A percentile compares a stretch with the other conserved stretches of the same genome.
phyloP scores from a whole-genome alignment of 768 basidiomycete species.

The Tubosaeta sp. region DNA sequence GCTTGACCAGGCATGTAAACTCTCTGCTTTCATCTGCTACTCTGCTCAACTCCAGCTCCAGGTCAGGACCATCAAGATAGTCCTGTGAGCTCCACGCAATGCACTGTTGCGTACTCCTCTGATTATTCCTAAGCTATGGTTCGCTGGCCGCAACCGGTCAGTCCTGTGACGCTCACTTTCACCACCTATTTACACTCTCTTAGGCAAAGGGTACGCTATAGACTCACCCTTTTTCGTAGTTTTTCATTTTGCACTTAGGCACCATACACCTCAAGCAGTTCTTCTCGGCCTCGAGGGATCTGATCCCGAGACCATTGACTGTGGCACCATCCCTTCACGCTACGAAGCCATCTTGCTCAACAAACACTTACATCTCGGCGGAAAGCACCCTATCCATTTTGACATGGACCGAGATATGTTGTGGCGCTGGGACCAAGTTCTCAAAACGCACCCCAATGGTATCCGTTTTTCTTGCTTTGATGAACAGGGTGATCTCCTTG shows the following conservation, averaged over 20 bases:
- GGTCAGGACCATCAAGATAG: constrained; percentile 81
- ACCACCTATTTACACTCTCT: constrained; percentile 4
- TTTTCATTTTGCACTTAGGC: constrained; percentile 38
- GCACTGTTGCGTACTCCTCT: background rate
- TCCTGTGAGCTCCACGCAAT: constrained; percentile 49
- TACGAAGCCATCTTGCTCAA: constrained; percentile 64
- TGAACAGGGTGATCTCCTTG: constrained; percentile 77
- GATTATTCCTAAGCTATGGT: constrained; percentile 58
- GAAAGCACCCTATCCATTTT: constrained; percentile 72
- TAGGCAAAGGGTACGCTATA: constrained; percentile 69
- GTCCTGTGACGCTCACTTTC: constrained; percentile 10
- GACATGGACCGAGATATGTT: constrained; percentile 91
- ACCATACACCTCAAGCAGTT: constrained; percentile 85
- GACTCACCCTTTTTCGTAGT: constrained; percentile 1
- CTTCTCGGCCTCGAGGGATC: constrained; percentile 82
- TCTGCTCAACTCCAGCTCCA: constrained; percentile 24
- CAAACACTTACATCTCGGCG: constrained; percentile 66
- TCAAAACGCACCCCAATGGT: constrained; percentile 87
- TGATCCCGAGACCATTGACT: constrained; percentile 92
- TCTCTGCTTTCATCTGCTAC: background rate
- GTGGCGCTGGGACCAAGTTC: constrained; percentile 87
- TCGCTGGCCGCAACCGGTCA: constrained; percentile 88
- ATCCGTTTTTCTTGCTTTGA: constrained; percentile 89
- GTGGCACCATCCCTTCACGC: constrained; percentile 74
- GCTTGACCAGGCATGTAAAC: constrained; percentile 55